A percentile compares a stretch with the other conserved stretches of the same genome.
Conservation (phyloP, 495 filamentous ascomycete genomes). For the Penicillium robsamsonii region DNA sequence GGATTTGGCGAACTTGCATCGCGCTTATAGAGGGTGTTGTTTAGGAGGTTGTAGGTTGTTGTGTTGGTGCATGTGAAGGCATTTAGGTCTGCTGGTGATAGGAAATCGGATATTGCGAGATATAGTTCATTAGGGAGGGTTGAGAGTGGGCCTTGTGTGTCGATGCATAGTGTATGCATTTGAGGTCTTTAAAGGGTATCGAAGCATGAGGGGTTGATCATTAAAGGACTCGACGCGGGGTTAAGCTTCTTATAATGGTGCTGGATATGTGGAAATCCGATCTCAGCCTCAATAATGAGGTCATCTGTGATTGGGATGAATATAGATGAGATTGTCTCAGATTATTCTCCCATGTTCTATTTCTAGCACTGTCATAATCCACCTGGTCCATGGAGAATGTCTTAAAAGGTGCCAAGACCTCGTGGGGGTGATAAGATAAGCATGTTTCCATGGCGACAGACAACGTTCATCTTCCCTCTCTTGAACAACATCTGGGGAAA, state of each 20-base stretch:
- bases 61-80: conserved; percentile 16
- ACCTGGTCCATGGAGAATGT: neutral
- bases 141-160: neutral
- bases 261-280: neutral
- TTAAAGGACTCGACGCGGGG: neutral
- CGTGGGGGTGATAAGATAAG: conserved; percentile 12
- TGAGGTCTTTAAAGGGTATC: neutral
- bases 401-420: conserved; percentile 8
- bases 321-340: neutral
- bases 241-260: neutral
- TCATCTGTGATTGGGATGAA: neutral
- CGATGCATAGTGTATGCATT: conserved; percentile 10
- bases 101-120: conserved; percentile 15
- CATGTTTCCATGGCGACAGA: conserved; percentile 7
- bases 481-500: neutral
- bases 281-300: neutral
- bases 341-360: neutral
- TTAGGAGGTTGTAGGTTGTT: conserved; percentile 18
- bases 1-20: conserved; percentile 5
- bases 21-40: conserved; percentile 16
- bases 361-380: neutral
- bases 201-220: neutral
- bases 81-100: conserved; percentile 16
- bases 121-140: conserved; percentile 19
- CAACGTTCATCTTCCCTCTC: neutral